Percentiles rank a stretch among this genome's conserved stretches.
Conservation (phyloP, 1,284 basidiomycete genomes). For the Anthracocystis setariae region DNA sequence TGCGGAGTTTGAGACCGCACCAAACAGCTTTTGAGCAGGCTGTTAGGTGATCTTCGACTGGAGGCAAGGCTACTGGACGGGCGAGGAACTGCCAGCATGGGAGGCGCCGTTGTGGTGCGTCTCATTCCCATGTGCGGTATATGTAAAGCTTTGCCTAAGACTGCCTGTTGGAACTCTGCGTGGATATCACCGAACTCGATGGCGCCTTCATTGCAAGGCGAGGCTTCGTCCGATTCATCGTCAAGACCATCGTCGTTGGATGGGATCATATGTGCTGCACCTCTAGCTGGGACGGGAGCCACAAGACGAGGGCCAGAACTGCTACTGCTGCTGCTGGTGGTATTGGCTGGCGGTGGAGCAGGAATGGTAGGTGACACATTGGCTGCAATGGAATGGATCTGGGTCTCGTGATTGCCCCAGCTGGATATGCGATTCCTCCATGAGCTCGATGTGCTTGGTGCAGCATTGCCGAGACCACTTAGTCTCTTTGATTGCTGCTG, state of each 20-base stretch:
- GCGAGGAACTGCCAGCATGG: constrained; percentile 1
- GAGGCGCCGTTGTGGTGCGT: background rate
- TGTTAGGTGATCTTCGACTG: constrained; percentile 1
- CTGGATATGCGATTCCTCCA: constrained; percentile 31
- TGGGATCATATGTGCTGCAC: constrained; percentile 11
- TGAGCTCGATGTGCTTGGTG: constrained; percentile 9
- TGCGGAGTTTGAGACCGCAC: constrained; percentile 34
- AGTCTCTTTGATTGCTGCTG: constrained; percentile 4
- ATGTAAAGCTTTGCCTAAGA: constrained; percentile 14
- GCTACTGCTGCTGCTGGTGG: background rate
- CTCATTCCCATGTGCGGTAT: constrained; percentile 3
- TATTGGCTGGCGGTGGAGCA: background rate
- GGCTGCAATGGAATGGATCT: constrained; percentile 6
- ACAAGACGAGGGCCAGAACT: constrained; percentile 24
- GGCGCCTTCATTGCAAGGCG: constrained; percentile 20
- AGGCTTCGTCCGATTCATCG: constrained; percentile 16
- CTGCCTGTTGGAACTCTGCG: constrained; percentile 29
- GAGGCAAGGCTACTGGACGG: constrained; percentile 11
- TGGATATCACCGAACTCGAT: constrained; percentile 33
- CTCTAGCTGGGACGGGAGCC: constrained; percentile 26
- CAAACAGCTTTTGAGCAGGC: constrained; percentile 31
- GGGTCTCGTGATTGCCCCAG: constrained; percentile 20
- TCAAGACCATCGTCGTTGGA: constrained; percentile 13
- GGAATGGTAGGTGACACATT: constrained; percentile 11
- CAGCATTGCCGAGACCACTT: constrained; percentile 8